Conservation (phyloP, 139 green algal genomes). For the Tetradesmus obliquus region DNA sequence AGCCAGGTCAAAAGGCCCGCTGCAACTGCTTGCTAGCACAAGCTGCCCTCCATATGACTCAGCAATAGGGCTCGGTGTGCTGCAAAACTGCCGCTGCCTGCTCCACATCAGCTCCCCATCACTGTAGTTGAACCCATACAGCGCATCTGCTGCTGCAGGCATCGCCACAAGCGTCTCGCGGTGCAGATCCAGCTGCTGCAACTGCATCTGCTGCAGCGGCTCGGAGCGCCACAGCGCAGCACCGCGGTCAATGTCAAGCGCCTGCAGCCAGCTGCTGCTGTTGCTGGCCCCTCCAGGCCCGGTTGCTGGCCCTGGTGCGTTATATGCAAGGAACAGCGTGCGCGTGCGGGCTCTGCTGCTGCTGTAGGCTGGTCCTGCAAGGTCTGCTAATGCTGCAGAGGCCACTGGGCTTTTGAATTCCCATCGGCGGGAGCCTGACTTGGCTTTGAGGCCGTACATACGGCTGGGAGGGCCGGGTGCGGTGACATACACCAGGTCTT, state of each 20-base stretch:
- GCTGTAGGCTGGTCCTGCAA: neutral
- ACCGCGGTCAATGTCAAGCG: neutral
- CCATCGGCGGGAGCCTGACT: conserved; percentile 27
- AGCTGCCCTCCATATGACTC: neutral
- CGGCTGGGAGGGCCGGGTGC: conserved; percentile 21
- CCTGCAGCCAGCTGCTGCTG: conserved; percentile 38
- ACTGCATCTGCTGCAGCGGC: neutral
- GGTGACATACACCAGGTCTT: conserved; percentile 25
- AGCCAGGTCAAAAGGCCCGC: neutral
- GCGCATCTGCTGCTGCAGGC: neutral
- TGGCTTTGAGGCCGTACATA: conserved; percentile 33
- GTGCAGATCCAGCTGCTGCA: conserved; percentile 13
- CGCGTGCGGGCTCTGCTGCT: neutral
- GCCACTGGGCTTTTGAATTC: conserved; percentile 4
- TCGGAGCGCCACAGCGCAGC: neutral
- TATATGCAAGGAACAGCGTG: conserved; percentile 20
- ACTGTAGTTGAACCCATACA: conserved; percentile 8
- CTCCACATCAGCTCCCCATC: conserved; percentile 16
- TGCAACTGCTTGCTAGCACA: neutral
- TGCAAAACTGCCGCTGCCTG: conserved; percentile 12
- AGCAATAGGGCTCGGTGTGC: neutral
- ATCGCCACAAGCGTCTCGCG: neutral
- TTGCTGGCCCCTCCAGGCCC: neutral
- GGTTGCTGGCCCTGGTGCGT: too few species aligned
- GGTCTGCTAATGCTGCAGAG: neutral